phyloP scores from a whole-genome alignment of 345 rosid species.

The Rhizophora apiculata region DNA sequence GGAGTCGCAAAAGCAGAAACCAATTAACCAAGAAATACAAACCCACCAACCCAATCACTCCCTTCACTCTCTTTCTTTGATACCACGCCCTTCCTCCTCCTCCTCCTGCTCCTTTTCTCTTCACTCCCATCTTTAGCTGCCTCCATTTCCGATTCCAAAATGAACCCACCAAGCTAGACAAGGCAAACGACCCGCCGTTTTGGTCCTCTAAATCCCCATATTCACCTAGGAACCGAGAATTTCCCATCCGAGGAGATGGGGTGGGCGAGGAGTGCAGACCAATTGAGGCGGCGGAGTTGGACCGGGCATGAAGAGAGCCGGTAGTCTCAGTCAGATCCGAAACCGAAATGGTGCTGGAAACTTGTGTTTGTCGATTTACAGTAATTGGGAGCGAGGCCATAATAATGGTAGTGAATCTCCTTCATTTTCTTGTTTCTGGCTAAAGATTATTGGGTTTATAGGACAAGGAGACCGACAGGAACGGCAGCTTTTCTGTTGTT shows the following conservation, averaged over 20 bases:
- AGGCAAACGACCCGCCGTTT: constrained; percentile 10
- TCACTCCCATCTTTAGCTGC: constrained; percentile 30
- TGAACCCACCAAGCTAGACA: constrained; percentile 29
- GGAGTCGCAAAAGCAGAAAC: constrained; percentile 68
- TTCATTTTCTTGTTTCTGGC: neutral
- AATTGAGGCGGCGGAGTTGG: constrained; percentile 5
- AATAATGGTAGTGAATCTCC: neutral
- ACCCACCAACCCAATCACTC: constrained; percentile 50
- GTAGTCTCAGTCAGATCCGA: constrained; percentile 6
- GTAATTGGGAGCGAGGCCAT: neutral
- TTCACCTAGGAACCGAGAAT: neutral
- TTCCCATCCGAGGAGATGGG: constrained; percentile 3
- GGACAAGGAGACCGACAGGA: neutral
- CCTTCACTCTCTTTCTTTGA: constrained; percentile 42
- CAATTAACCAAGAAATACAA: constrained; percentile 72
- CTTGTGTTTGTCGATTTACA: neutral
- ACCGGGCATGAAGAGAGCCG: neutral
- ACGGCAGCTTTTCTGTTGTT: neutral
- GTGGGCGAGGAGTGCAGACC: constrained; percentile 3
- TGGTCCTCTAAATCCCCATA: neutral
- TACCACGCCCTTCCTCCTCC: constrained; percentile 39
- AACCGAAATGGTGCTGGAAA: neutral
- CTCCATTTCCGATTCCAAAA: constrained; percentile 30
- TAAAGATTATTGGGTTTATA: neutral
- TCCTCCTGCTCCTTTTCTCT: constrained; percentile 41